These are phyloP conservation scores for Evernia prunastri DNA, from an alignment of 495 filamentous ascomycete species.

Conservation along the genomic window DNA sequence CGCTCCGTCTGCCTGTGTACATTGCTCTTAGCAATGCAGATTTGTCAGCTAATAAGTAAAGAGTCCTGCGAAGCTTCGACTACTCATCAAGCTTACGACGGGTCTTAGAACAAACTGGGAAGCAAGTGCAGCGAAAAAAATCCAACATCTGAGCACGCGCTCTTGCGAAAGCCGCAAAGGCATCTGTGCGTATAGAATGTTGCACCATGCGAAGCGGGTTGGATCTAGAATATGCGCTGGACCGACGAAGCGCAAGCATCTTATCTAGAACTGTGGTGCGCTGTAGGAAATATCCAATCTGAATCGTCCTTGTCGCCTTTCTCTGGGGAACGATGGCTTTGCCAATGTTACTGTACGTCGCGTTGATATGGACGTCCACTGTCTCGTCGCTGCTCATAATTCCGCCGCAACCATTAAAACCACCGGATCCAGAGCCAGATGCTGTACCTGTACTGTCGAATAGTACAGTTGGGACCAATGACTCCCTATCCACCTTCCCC, in stretches of 20 bases:
- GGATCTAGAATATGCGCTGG: background rate
- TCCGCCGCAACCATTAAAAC: background rate
- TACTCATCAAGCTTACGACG: too few species aligned
- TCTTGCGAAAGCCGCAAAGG: background rate
- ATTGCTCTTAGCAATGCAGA: too few species aligned
- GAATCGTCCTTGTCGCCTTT: background rate
- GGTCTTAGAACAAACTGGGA: background rate
- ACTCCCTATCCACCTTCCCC: background rate
- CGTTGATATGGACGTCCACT: background rate
- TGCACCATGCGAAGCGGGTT: background rate
- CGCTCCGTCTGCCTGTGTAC: too few species aligned
- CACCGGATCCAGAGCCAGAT: background rate
- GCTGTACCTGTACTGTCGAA: background rate
- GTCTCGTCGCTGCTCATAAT: background rate
- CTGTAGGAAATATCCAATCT: background rate
- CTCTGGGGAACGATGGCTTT: background rate
- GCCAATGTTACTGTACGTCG: background rate
- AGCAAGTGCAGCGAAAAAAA: too few species aligned
- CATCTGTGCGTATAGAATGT: background rate
- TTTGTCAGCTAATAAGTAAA: too few species aligned
- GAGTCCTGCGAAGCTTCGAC: too few species aligned
- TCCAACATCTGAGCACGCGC: background rate
- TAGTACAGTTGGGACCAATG: background rate
- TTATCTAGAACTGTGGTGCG: background rate
- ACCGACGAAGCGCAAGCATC: background rate